Evolutionary conservation across 1,139 yeast genomes (phyloP).

Genomic region (Debaryomycetaceae sp.): DNA sequence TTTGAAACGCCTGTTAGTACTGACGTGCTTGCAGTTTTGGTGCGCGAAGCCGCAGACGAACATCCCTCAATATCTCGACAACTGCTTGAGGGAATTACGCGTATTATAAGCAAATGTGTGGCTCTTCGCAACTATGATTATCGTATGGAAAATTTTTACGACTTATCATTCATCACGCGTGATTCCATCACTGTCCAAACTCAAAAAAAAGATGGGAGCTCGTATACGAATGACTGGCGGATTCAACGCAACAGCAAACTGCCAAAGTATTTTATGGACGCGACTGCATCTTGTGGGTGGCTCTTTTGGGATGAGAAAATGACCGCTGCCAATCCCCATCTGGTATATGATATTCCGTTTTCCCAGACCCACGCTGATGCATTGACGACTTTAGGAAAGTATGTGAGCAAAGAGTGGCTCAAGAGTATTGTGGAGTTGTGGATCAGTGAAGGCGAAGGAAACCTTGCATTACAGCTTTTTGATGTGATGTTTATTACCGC

Average conservation of each 20-base stretch:
- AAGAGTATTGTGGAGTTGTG: slow-evolving; percentile 39
- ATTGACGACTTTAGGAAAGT: slow-evolving; percentile 32
- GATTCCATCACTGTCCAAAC: slow-evolving; percentile 36
- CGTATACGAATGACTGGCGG: slow-evolving; percentile 35
- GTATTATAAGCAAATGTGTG: slow-evolving; percentile 42
- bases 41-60: slow-evolving; percentile 45
- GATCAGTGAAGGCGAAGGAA: slow-evolving; percentile 55
- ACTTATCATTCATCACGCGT: slow-evolving; percentile 27
- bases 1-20: slow-evolving; percentile 38
- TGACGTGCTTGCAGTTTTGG: slow-evolving; percentile 36
- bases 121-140: slow-evolving; percentile 46
- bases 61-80: slow-evolving; percentile 66
- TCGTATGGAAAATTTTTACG: slow-evolving; percentile 34
- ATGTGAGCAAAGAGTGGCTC: slow-evolving; percentile 52
- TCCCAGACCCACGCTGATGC: slow-evolving; percentile 27
- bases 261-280: slow-evolving; percentile 50
- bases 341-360: slow-evolving; percentile 17
- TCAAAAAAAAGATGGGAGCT: slow-evolving; percentile 14
- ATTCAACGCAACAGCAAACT: slow-evolving; percentile 41
- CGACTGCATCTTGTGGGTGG: slow-evolving; percentile 56
- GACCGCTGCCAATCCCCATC: slow-evolving; percentile 31
- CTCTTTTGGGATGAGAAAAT: slow-evolving; percentile 63
- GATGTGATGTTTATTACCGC: slow-evolving; percentile 45
- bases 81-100: slow-evolving; percentile 54
- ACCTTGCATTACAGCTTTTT: slow-evolving; percentile 49